Conservation (phyloP, 2,329 filamentous ascomycete species). For the Arthroderma sp. region DNA sequence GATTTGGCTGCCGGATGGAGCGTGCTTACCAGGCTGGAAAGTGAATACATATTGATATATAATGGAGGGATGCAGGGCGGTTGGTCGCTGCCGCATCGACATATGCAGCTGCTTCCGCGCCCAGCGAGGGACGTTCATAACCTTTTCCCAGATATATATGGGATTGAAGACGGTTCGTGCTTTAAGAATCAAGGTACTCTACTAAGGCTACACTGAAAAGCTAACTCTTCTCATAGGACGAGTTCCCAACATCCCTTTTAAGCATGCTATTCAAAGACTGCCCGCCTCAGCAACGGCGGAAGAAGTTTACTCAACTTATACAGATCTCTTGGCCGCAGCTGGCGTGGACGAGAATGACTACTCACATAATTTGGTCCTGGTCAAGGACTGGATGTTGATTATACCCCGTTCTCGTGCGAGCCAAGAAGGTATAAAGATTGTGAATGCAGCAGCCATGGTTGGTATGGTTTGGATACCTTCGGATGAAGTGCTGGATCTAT, state of each 20-base stretch:
- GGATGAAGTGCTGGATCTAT: conserved; percentile 27
- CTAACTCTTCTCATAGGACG: conserved; percentile 3
- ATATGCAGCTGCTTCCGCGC: conserved; percentile 14
- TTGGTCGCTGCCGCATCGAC: conserved; percentile 14
- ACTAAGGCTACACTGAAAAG: neutral
- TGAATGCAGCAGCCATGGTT: conserved; percentile 31
- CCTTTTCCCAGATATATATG: conserved; percentile 14
- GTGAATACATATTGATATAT: conserved; percentile 13
- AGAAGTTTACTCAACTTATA: conserved; percentile 10
- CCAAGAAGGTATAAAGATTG: conserved; percentile 14
- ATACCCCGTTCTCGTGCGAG: conserved; percentile 34
- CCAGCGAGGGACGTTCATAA: conserved; percentile 11
- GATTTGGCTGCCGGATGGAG: conserved; percentile 14
- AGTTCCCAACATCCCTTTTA: conserved; percentile 13
- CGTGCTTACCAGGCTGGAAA: conserved; percentile 12
- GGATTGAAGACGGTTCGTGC: conserved; percentile 10
- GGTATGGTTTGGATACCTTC: conserved; percentile 26
- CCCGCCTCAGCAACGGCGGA: neutral
- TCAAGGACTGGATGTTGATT: conserved; percentile 35
- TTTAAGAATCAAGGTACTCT: neutral
- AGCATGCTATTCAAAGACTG: conserved; percentile 8
- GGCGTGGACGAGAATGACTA: conserved; percentile 10
- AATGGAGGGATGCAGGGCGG: conserved; percentile 15
- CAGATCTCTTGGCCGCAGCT: conserved; percentile 9
- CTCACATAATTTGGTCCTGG: conserved; percentile 38